Evolutionary conservation across 352 stramenopile species (phyloP).

Genomic region (Pythium angustatum): DNA sequence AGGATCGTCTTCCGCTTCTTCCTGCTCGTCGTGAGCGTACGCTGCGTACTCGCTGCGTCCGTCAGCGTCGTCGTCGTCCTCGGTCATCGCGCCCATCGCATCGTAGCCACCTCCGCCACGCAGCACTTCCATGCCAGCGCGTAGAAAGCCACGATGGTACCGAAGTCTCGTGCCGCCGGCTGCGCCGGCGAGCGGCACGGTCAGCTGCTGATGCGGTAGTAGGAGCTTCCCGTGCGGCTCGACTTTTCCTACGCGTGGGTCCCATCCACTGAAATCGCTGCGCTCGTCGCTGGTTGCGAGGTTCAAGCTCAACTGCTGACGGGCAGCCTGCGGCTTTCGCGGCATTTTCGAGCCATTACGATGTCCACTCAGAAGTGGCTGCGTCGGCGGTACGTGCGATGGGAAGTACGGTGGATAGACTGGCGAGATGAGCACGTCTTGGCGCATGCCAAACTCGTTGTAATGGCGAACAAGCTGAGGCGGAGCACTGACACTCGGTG

Average conservation of each 20-base stretch:
- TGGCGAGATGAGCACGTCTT: constrained; percentile 62
- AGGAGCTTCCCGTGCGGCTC: not conserved
- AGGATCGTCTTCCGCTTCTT: not conserved
- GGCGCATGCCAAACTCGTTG: constrained; percentile 65
- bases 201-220: constrained; percentile 6
- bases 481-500: not conserved
- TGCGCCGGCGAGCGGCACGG: not conserved
- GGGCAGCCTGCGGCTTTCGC: constrained; percentile 4
- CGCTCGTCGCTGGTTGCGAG: constrained; percentile 9
- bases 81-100: constrained; percentile 23
- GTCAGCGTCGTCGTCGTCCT: constrained; percentile 19
- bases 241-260: constrained; percentile 1
- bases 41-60: not conserved
- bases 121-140: constrained; percentile 62
- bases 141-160: constrained; percentile 59
- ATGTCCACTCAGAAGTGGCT: constrained; percentile 2
- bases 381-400: constrained; percentile 4
- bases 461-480: constrained; percentile 59
- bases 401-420: constrained; percentile 55
- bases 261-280: constrained; percentile 1
- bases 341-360: constrained; percentile 12
- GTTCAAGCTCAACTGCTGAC: constrained; percentile 9
- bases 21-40: constrained; percentile 5
- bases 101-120: constrained; percentile 13
- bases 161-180: constrained; percentile 22